Conservation (phyloP, 1,284 basidiomycete genomes). For the Cystobasidiaceae sp. region DNA sequence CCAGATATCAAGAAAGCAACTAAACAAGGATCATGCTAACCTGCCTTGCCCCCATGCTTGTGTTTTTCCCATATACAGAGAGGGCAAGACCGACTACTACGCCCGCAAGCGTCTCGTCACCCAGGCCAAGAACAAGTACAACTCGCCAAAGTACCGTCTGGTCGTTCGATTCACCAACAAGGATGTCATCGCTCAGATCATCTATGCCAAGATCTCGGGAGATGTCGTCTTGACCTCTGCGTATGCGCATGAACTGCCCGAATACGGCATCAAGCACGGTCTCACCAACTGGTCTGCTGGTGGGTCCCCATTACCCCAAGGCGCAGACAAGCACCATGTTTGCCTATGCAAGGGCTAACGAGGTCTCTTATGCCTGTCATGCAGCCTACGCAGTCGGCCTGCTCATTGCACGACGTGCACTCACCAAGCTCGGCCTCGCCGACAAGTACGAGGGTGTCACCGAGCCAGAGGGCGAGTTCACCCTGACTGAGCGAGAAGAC, state of each 20-base stretch:
- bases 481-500: conserved; percentile 67
- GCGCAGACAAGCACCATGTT: too few species aligned
- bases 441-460: conserved; percentile 97
- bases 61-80: conserved; percentile 45
- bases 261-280: conserved; percentile 97
- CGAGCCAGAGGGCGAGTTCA: conserved; percentile 84
- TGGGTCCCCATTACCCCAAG: conserved; percentile 44
- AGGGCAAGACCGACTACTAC: conserved; percentile 99
- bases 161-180: conserved; percentile 91
- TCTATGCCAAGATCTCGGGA: conserved; percentile 95
- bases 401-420: conserved; percentile 86
- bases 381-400: conserved; percentile 96
- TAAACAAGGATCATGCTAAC: too few species aligned
- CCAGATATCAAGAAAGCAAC: too few species aligned
- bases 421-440: conserved; percentile 90
- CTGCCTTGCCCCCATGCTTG: neutral
- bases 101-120: conserved; percentile 91
- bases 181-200: conserved; percentile 87
- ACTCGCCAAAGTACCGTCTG: conserved; percentile 95
- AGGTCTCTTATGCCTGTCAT: neutral
- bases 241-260: conserved; percentile 83
- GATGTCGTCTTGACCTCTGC: conserved; percentile 88
- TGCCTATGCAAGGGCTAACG: too few species aligned
- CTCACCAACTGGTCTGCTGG: conserved; percentile 97
- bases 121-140: conserved; percentile 99